Evolutionary conservation across 2,329 filamentous ascomycete species (phyloP).

Genomic region (Fusarium nygamai): DNA sequence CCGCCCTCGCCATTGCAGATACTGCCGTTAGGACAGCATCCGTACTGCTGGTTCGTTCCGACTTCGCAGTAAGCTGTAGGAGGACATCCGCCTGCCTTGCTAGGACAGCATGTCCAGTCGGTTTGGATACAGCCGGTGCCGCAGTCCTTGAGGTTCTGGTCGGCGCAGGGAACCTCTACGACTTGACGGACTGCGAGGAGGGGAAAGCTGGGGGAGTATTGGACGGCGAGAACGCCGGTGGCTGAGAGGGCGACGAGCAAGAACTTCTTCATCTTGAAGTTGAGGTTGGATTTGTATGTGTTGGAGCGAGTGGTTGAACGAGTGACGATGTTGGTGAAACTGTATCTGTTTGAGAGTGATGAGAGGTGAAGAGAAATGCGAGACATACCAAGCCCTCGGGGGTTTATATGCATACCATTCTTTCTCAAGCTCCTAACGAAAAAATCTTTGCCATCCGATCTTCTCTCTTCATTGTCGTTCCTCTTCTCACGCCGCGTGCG

Average conservation of each 20-base stretch:
- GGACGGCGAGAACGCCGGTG: slow-evolving; percentile 28
- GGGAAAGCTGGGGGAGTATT: slow-evolving; percentile 18
- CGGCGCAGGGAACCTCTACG: slow-evolving; percentile 36
- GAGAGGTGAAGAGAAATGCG: neutral
- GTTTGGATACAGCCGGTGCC: slow-evolving; percentile 44
- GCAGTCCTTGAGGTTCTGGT: slow-evolving; percentile 41
- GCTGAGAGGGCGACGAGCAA: slow-evolving; percentile 38
- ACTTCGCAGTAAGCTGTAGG: slow-evolving; percentile 37
- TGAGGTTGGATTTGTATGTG: neutral
- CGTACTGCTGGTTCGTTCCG: slow-evolving; percentile 41
- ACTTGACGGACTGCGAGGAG: slow-evolving; percentile 36
- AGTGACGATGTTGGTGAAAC: neutral
- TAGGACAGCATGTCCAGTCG: slow-evolving; percentile 46
- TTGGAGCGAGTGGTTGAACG: neutral
- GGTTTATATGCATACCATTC: slow-evolving; percentile 11
- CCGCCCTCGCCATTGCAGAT: slow-evolving; percentile 43
- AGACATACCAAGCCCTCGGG: slow-evolving; percentile 9
- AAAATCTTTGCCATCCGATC: neutral
- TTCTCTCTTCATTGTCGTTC: neutral
- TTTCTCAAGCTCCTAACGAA: neutral
- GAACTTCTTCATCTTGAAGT: slow-evolving; percentile 40
- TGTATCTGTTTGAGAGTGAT: neutral
- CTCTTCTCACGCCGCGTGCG: slow-evolving; percentile 6
- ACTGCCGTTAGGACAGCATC: slow-evolving; percentile 45
- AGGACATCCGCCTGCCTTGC: slow-evolving; percentile 42